A percentile compares a stretch with the other conserved stretches of the same genome.
These are phyloP conservation scores for Nitzschia sp. DNA, from an alignment of 108 stramenopile species.

Conservation along the genomic window DNA sequence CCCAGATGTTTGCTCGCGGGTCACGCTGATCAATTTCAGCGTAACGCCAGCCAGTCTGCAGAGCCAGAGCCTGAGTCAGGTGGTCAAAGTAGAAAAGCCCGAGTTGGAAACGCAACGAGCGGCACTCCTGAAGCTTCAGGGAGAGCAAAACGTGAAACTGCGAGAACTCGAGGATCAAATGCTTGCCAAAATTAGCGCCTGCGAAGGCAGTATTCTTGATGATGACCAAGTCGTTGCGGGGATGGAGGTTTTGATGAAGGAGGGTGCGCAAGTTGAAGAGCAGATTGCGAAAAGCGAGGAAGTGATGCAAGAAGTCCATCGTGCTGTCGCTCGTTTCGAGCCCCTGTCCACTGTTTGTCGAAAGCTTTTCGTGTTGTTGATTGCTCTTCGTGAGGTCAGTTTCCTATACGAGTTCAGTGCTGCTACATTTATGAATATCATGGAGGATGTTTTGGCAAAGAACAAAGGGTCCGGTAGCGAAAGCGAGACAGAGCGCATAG, in stretches of 20 bases:
- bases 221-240: conserved; percentile 94
- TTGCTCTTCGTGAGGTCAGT: conserved; percentile 70
- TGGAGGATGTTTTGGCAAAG: conserved; percentile 68
- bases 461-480: conserved; percentile 20
- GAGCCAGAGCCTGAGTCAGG: conserved; percentile 84
- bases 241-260: conserved; percentile 94
- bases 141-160: conserved; percentile 94
- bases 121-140: conserved; percentile 87
- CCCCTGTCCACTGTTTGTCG: conserved; percentile 86
- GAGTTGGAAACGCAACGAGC: conserved; percentile 89
- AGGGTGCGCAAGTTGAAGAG: conserved; percentile 91
- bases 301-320: conserved; percentile 89
- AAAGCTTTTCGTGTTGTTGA: conserved; percentile 64
- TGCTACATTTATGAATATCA: conserved; percentile 80
- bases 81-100: conserved; percentile 91
- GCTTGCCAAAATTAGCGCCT: conserved; percentile 90
- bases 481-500: conserved; percentile 53
- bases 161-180: conserved; percentile 96
- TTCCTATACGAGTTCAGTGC: conserved; percentile 87
- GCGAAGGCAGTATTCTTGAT: conserved; percentile 97
- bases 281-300: conserved; percentile 90
- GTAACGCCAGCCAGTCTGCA: conserved; percentile 95
- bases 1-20: conserved; percentile 96
- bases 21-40: conserved; percentile 96
- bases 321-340: conserved; percentile 81